Percentiles rank a stretch among this genome's conserved stretches.
Conservation (phyloP, 2,329 filamentous ascomycete genomes). For the Monilinia vaccinii-corymbosi region DNA sequence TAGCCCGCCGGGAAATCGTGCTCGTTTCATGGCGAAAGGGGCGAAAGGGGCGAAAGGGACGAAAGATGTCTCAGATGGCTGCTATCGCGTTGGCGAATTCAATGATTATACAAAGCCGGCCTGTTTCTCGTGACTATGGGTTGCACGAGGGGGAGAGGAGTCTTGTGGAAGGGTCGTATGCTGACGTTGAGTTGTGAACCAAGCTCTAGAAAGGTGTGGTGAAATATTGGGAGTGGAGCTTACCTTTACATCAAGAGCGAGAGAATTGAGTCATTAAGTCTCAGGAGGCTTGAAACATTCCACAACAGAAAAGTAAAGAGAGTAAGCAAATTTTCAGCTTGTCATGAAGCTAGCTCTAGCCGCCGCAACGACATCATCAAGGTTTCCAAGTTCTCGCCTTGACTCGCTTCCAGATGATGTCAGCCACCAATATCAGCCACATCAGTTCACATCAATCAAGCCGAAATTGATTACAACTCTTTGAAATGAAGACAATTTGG, state of each 20-base stretch:
- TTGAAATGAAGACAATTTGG: no score
- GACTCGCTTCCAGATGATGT: no score
- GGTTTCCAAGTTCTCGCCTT: no score
- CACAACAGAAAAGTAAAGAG: background rate
- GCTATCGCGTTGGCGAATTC: background rate
- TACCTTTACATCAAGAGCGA: background rate
- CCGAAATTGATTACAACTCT: no score
- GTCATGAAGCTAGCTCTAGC: no score
- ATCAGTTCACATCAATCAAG: no score
- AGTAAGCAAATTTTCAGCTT: no score
- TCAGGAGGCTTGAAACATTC: background rate
- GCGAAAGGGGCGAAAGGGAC: background rate
- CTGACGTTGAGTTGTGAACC: background rate
- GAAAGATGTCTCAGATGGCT: background rate
- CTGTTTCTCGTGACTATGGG: background rate
- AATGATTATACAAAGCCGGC: background rate
- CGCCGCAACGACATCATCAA: no score
- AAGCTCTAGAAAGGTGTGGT: background rate
- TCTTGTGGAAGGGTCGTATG: background rate
- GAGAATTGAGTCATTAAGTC: background rate
- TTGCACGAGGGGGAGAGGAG: background rate
- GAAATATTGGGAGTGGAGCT: background rate
- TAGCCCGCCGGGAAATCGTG: constrained; percentile 12
- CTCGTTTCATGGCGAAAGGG: background rate
- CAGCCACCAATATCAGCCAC: no score